Evolutionary conservation across 352 stramenopile species (phyloP), one percentile per base, ranked within the genome.

Genomic region (Pythium oligandrum): DNA sequence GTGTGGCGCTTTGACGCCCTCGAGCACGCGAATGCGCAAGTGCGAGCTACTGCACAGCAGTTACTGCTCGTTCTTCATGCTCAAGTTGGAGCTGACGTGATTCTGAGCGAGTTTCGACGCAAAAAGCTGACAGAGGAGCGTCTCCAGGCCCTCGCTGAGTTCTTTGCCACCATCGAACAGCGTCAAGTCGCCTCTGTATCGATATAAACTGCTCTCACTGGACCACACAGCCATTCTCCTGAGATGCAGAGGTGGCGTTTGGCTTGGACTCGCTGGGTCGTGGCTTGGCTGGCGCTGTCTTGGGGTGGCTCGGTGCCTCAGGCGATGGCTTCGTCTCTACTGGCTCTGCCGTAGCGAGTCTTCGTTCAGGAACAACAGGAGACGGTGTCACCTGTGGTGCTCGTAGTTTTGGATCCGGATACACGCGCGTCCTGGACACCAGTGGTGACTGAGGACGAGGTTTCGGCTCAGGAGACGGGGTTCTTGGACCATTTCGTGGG

Each of bases 41-140:
- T 81, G 40, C 55, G 73, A 9, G 66, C 74, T 5, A 69, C 73
- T 2, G 58, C 66, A 8, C 63, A 68, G 44, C 56, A 84, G 45
- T 42, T 84, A 8, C 51, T 75, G 4, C 11, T 76, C 8, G 58
- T 63, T 1, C 40, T 84, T 8, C 68, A 68, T 12, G 38, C 17
- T 32, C 61, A 84, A 51, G 60, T 82, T 8, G 73, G 68, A 1
- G 47, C 63, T 0, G 52, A 73, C 2, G 40, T 70, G 17, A 37
- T 69, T 4, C 11, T 64, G 3, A 32, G 57, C 40, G 66, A 30
- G 17, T 44, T 63, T 47, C 55, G 44, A 12, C 49, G 44, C 46
- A 47, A 57, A 9, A 53, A 53, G 6, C 40, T 57, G 11, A 45
- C 55, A 7, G 40, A 42, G 2, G 55, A 61, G 2, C 11, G 8